Evolutionary conservation across 192 early-diverging fungal species (phyloP), one percentile per base, ranked within the genome.

Genomic region (Pilobolus umbonatus): DNA sequence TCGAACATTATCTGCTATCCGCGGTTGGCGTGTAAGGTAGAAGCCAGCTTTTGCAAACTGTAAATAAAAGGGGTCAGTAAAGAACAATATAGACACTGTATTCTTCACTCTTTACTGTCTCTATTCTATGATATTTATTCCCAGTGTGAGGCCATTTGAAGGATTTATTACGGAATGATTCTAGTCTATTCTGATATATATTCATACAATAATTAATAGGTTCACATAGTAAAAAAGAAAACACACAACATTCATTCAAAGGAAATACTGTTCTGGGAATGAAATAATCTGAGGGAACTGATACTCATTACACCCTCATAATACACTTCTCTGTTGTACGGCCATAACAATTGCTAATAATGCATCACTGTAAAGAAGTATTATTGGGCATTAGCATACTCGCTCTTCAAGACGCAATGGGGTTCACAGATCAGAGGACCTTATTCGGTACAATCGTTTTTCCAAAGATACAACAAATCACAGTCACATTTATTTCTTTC

Each of bases 11-110:
- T 62, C 60, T 2, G 14, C 3, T 9, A 32, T 15, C n/a, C 25
- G 40, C 34, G 28, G 21, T 31, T 29, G 25, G 6, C 28, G 17
- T 30, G 35, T n/a, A 52, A 12, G 32, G 24, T 58, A 65, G 14
- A 65, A 59, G 22, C 64, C 64, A 39, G 64, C 64, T 5, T 42
- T 21, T 6, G 56, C 64, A 51, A 55, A 65, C 64, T 64, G 25
- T 26, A 8, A 8, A 8, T 36, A 49, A n/a, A 15, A 28, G 3
- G 14, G 14, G 5, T 0, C 1, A 17, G 12, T 9, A 29, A 52
- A 40, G 9, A 19, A 51, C 22, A 52, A 35, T 39, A 25, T 19
- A 38, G 5, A 40, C n/a, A 51, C 14, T 50, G 29, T 47, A 21
- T 26, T n/a, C 22, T 45, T 52, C 3, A 35, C 5, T 36, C 2